Evolutionary conservation across 139 green algal genomes (phyloP).

Genomic region (Ostreobium quekettii): DNA sequence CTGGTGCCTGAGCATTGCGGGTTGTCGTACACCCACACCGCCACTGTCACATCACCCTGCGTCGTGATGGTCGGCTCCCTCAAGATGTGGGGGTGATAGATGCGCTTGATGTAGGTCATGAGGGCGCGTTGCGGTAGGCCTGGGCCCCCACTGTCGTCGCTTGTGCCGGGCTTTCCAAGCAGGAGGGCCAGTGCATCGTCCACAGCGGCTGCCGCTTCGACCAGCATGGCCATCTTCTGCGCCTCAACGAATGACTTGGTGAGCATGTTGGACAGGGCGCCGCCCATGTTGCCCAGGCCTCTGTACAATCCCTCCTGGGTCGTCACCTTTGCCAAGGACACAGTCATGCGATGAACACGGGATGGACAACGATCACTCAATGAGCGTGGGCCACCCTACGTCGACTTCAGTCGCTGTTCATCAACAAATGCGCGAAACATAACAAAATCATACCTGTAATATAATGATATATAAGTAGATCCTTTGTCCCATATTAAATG

Average conservation of each 20-base stretch:
- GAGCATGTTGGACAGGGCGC: not conserved
- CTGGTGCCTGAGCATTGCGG: slow-evolving; percentile 3
- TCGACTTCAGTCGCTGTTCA: no score
- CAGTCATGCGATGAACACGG: no score
- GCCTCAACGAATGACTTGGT: slow-evolving; percentile 13
- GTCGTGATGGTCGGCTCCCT: slow-evolving; percentile 40
- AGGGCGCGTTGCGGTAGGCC: slow-evolving; percentile 49
- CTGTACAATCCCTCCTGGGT: slow-evolving; percentile 54
- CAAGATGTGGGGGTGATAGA: slow-evolving; percentile 77
- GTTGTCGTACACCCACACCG: slow-evolving; percentile 37
- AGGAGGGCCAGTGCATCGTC: slow-evolving; percentile 86
- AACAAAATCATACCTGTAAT: no score
- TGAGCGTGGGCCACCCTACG: no score
- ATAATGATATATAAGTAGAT: no score
- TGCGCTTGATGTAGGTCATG: slow-evolving; percentile 76
- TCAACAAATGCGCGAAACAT: no score
- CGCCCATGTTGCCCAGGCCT: slow-evolving; percentile 35
- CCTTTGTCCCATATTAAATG: no score
- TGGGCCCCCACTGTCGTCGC: not conserved
- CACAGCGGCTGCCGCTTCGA: slow-evolving; percentile 78
- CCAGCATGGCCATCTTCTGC: slow-evolving; percentile 65
- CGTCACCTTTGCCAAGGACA: no score
- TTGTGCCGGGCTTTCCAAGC: slow-evolving; percentile 9
- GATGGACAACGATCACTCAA: no score
- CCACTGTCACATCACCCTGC: slow-evolving; percentile 18